Conservation (phyloP, 495 filamentous ascomycete species). For the Penicillium verhagenii region DNA sequence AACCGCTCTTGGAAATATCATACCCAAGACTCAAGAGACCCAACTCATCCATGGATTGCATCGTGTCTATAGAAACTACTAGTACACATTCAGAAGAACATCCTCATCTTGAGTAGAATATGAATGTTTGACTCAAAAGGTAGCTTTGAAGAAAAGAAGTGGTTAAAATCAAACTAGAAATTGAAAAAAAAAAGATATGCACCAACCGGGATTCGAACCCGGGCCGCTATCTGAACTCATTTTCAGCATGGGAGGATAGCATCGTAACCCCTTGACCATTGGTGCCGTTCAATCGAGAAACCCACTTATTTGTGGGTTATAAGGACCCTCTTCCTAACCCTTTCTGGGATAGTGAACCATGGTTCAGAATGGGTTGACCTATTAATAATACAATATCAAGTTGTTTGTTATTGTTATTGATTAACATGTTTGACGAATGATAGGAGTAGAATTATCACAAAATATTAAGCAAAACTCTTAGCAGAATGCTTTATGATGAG, state of each 20-base stretch:
- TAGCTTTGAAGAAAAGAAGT: slow-evolving; percentile 1
- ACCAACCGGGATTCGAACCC: slow-evolving; percentile 32
- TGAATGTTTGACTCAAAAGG: too few species aligned
- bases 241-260: slow-evolving; percentile 15
- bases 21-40: too few species aligned
- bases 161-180: neutral
- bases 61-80: neutral
- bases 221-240: slow-evolving; percentile 16
- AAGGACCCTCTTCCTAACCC: neutral
- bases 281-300: slow-evolving; percentile 3
- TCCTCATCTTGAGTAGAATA: too few species aligned
- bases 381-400: neutral
- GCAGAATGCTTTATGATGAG: too few species aligned
- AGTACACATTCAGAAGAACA: too few species aligned
- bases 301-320: neutral
- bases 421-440: too few species aligned
- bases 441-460: too few species aligned
- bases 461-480: too few species aligned
- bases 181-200: slow-evolving; percentile 9
- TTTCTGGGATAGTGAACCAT: neutral
- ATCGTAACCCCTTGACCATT: slow-evolving; percentile 29
- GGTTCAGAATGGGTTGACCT: neutral
- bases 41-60: neutral
- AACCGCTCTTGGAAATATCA: slow-evolving; percentile 10
- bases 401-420: neutral